phyloP scores from a whole-genome alignment of 2,329 filamentous ascomycete genomes.

The Cytospora leucostoma region DNA sequence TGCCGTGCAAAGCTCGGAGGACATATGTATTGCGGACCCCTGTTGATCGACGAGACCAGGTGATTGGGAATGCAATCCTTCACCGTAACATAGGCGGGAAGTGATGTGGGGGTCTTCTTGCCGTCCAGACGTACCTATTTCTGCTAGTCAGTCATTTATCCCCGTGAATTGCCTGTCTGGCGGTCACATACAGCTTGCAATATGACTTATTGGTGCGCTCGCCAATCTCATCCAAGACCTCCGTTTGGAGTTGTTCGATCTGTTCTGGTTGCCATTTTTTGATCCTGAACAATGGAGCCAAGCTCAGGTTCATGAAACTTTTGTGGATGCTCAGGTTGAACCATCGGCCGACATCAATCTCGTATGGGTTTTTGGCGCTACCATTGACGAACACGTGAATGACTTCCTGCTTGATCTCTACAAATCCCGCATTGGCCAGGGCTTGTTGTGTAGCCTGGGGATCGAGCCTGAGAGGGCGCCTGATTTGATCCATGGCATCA shows the following conservation, averaged over 20 bases:
- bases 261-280: constrained; percentile 62
- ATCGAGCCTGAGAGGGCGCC: constrained; percentile 65
- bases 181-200: constrained; percentile 69
- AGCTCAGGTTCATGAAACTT: constrained; percentile 70
- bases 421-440: constrained; percentile 73
- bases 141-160: not conserved
- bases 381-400: constrained; percentile 73
- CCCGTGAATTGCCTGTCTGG: constrained; percentile 5
- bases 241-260: constrained; percentile 62
- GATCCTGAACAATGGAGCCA: constrained; percentile 71
- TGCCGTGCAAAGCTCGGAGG: not conserved
- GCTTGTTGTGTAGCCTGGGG: constrained; percentile 54
- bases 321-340: constrained; percentile 78
- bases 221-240: constrained; percentile 69
- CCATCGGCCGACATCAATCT: constrained; percentile 74
- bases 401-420: constrained; percentile 71
- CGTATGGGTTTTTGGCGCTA: constrained; percentile 66
- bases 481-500: constrained; percentile 65
- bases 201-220: constrained; percentile 69
- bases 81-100: constrained; percentile 18
- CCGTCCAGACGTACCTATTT: constrained; percentile 40
- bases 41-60: not conserved
- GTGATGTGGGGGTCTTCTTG: constrained; percentile 31
- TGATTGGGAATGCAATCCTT: constrained; percentile 2
- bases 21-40: not conserved